Evolutionary conservation across 495 filamentous ascomycete species (phyloP).

Genomic region (Tetracladium setigerum): DNA sequence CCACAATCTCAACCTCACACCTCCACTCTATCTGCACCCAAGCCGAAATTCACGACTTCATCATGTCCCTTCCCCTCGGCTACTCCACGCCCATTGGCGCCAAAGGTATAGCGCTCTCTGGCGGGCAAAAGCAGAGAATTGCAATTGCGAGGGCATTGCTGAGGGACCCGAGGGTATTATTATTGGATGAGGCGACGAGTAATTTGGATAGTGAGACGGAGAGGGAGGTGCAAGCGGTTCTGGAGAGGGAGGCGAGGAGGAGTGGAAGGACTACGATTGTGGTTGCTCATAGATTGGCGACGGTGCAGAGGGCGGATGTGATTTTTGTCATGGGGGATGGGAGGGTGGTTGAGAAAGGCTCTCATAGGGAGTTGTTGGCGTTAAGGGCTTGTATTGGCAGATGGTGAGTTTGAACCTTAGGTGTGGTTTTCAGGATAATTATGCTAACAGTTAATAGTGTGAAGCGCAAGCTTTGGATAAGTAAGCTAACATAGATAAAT

Average conservation of each 20-base stretch:
- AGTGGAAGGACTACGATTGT: slow-evolving; percentile 58
- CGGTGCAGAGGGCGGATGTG: slow-evolving; percentile 43
- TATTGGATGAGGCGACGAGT: slow-evolving; percentile 73
- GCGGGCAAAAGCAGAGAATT: slow-evolving; percentile 70
- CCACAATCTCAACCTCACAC: slow-evolving; percentile 35
- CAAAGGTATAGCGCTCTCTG: slow-evolving; percentile 59
- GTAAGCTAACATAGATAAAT: neutral
- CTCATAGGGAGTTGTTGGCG: slow-evolving; percentile 37
- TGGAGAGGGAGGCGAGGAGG: slow-evolving; percentile 51
- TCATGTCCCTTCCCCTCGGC: slow-evolving; percentile 42
- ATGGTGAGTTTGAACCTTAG: slow-evolving; percentile 27
- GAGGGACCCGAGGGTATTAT: slow-evolving; percentile 56
- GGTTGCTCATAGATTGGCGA: slow-evolving; percentile 54
- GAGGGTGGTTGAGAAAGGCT: slow-evolving; percentile 41
- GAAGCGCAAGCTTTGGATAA: slow-evolving; percentile 12
- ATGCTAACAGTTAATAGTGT: slow-evolving; percentile 24
- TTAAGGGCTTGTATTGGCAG: slow-evolving; percentile 39
- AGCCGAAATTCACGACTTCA: slow-evolving; percentile 52
- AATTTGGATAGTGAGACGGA: slow-evolving; percentile 70
- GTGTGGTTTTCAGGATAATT: neutral
- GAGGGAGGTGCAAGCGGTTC: slow-evolving; percentile 55
- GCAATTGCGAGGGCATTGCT: slow-evolving; percentile 73
- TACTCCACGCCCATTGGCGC: slow-evolving; percentile 53
- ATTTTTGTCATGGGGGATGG: slow-evolving; percentile 44
- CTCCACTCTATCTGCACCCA: slow-evolving; percentile 46